Percentiles rank a stretch among this genome's conserved stretches.
phyloP scores from a whole-genome alignment of 192 early-diverging fungal species.

The Coemansia sp. region DNA sequence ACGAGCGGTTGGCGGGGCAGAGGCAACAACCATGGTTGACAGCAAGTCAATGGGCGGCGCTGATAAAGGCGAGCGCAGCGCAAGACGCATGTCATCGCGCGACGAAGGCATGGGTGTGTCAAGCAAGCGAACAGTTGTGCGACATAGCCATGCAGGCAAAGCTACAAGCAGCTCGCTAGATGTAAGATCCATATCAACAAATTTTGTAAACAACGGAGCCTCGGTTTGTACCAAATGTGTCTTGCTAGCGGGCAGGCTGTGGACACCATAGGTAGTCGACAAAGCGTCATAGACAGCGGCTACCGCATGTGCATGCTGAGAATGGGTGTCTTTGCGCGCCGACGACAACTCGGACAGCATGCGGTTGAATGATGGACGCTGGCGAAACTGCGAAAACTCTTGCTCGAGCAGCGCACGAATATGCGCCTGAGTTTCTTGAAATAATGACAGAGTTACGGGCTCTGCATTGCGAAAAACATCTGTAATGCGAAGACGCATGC shows the following conservation, averaged over 20 bases:
- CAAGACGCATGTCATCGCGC: conserved; percentile 16
- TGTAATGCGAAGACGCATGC: conserved; percentile 32
- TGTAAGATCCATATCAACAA: conserved; percentile 52
- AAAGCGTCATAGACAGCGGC: conserved; percentile 39
- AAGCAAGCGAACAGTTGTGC: conserved; percentile 39
- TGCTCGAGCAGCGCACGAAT: conserved; percentile 38
- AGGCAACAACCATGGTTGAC: not conserved
- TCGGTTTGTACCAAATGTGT: conserved; percentile 35
- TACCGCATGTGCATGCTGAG: conserved; percentile 30
- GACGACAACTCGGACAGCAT: conserved; percentile 46
- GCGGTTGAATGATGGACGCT: conserved; percentile 37
- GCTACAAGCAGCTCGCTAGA: conserved; percentile 29
- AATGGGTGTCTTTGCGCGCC: conserved; percentile 21
- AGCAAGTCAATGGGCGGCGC: conserved; percentile 6
- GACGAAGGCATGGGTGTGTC: conserved; percentile 36
- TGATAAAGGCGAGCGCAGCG: conserved; percentile 3
- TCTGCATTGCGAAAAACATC: conserved; percentile 21
- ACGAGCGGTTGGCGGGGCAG: not conserved
- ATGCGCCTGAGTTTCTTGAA: conserved; percentile 46
- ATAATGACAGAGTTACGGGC: conserved; percentile 20
- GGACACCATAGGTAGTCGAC: conserved; percentile 27
- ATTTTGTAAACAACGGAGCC: conserved; percentile 41
- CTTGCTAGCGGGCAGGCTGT: conserved; percentile 25
- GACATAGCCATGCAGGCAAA: conserved; percentile 52
- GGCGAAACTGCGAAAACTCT: conserved; percentile 45